phyloP scores from a whole-genome alignment of 2,329 filamentous ascomycete genomes.

The Phyllosticta citrichinensis region DNA sequence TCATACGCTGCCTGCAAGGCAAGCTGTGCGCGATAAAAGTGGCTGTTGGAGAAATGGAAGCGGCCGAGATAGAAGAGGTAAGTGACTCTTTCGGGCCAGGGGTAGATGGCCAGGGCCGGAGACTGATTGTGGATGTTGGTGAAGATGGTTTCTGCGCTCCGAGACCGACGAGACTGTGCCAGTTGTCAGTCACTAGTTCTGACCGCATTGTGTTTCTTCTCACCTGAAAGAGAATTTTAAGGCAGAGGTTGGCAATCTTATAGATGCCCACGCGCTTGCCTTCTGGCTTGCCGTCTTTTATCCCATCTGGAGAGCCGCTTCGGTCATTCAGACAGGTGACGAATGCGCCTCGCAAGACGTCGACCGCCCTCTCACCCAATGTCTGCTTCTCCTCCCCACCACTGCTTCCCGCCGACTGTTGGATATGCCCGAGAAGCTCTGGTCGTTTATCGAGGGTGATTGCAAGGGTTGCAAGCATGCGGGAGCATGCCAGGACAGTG shows the following conservation, averaged over 20 bases:
- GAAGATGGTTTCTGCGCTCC: conserved; percentile 80
- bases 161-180: conserved; percentile 59
- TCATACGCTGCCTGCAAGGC: conserved; percentile 72
- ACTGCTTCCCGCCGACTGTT: conserved; percentile 22
- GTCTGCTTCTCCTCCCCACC: conserved; percentile 59
- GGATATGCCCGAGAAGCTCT: conserved; percentile 60
- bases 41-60: conserved; percentile 75
- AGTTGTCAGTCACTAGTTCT: conserved; percentile 21
- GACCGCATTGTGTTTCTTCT: neutral
- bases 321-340: conserved; percentile 81
- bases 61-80: conserved; percentile 92
- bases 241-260: conserved; percentile 79
- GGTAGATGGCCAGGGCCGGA: conserved; percentile 70
- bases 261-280: conserved; percentile 85
- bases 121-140: conserved; percentile 77
- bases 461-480: conserved; percentile 70
- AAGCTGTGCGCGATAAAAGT: conserved; percentile 66
- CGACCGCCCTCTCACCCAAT: conserved; percentile 76
- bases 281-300: conserved; percentile 55
- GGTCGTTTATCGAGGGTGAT: conserved; percentile 75
- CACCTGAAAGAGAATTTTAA: conserved; percentile 72
- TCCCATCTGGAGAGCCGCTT: conserved; percentile 49
- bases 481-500: conserved; percentile 72
- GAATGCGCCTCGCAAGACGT: conserved; percentile 83
- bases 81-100: conserved; percentile 76